Base-by-base conservation (phyloP, 2,329 filamentous ascomycete species). In the Trichoderma sp. region DNA sequence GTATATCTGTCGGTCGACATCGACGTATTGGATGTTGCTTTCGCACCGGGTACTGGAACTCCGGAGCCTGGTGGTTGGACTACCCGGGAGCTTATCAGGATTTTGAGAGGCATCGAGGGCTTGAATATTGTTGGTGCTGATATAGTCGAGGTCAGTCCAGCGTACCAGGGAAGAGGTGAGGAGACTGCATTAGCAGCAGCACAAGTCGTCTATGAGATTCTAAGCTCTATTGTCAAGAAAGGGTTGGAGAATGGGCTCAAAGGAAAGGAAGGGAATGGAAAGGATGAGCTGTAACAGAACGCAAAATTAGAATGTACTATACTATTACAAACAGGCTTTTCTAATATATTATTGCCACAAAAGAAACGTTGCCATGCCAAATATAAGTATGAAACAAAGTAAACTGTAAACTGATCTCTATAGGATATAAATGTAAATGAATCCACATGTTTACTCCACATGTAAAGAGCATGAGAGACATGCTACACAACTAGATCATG, bases 61-160 rank as follows among this genome's bases (percentile, higher is more conserved):
- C 94, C 94, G 0, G 94, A 97, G 83, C 92, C 94, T 0, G 94
- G 95, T 72, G 95, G 95, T 53, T 97, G 94, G 94, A 96, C 93
- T 5, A 97, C 92, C 18, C 86, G 95, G 66, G 95, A 98, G 84
- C 85, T 97, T 76, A 95, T 97, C 74, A 86, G 92, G 12, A 93
- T 97, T 72, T 82, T 97, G 79, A 85, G 94, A 36, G 94, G 93
- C 0, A 88, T 97, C 53, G 94, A 97, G 83, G 88, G 85, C 0
- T 81, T 97, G 79, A 97, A 97, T 79, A 83, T 97, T 5, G 93
- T 97, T 3, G 95, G 94, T 1, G 95, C 94, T 0, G 95, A 97
- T 82, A 89, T 97, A 63, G 95, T 98, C 6, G 95, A 97, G 85
- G 79, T 94, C 6, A 66, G 63, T 12, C 94, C 94, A 0, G 92